Base-by-base conservation (phyloP, 768 basidiomycete species). In the Mrakia frigida region DNA sequence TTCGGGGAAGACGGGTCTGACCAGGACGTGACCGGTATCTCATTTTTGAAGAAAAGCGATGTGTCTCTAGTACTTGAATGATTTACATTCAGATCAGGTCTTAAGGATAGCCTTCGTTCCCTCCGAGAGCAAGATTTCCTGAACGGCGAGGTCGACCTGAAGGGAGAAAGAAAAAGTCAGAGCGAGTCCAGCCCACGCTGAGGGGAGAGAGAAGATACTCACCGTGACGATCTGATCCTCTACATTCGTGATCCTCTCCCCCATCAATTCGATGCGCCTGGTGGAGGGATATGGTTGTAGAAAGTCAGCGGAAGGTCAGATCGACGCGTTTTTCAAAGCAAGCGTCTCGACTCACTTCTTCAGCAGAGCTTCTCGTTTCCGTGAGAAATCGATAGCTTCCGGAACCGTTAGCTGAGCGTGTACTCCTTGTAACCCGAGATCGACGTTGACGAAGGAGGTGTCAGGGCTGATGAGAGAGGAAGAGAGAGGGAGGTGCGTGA, bases 101-200 rank as follows among this genome's bases (percentile, higher is more conserved):
- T 68, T 68, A 6, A 68, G 65, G 65, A 68, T 68, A 6, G 65
- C 65, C 65, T 68, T 68, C 10, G 65, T 68, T 25, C 65, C 65
- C 37, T 68, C 65, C 3, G 65, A 11, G 0, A 68, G 7, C 3
- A 68, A 18, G 31, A 68, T 68, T 39, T 68, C 65, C 65, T 68
- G 65, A 7, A 68, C 65, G 21, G 65, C 65, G 0, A 68, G 37
- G 37, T 43, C 65, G 23, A 68, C 65, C 65, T 68, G 65, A 35
- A 37, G 65, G 10, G 21, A 6, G 65, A 16, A 16, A 37, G 14
- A 23, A 39, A 37, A 21, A 9, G 37, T 37, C 21, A 25, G 3
- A 14, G 16, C 2, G 35, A 25, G 33, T 63, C n/a, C 1, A 37
- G 25, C 0, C 33, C 25, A 3, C n/a, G 39, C 18, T 6, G 6